Base-by-base conservation (phyloP, 768 basidiomycete genomes). In the Naematelia encephala region DNA sequence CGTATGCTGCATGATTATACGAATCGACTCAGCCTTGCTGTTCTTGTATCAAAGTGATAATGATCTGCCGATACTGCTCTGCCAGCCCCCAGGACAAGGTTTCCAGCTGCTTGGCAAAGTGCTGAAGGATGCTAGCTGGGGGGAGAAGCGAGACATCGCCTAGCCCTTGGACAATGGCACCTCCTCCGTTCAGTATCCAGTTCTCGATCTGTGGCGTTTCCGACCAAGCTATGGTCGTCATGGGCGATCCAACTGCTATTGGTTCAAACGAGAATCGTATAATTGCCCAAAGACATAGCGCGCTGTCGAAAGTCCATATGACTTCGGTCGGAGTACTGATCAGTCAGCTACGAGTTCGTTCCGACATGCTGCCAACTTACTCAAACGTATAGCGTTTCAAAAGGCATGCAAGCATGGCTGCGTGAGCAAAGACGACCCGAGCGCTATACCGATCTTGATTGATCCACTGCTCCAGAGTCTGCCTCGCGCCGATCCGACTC, bases 1-100 rank as follows among this genome's bases (percentile, higher is more conserved):
- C 23, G 44, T 23, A 46, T 19, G 5, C 44, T 5, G 4, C 23
- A 46, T 46, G 14, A 4, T 23, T 5, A 42, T 42, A 42, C n/a
- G 39, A 42, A 42, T 11, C 11, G 4, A 5, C 4, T 46, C 44
- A 46, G 44, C 4, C n/a, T 3, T n/a, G 4, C 44, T 46, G 44
- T 21, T n/a, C 34, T 27, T 42, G 29, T 23, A 54, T 11, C 53
- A 54, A 44, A 14, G 34, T 43, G 5, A 51, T 26, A 11, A 59
- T 19, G 8, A 59, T 43, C 25, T 59, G 42, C 21, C 57, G 50
- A 51, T 60, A 60, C 30, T 54, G 53, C 13, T 28, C 16, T 5
- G 59, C 53, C 19, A 60, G 34, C n/a, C 59, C 59, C 59, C 59
- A 60, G 12, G 59, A 56, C 19, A 60, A 26, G 13, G 22, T 43